Evolutionary conservation across 164 flowering plant genomes (phyloP).

Genomic region (Vitis rotundifolia): DNA sequence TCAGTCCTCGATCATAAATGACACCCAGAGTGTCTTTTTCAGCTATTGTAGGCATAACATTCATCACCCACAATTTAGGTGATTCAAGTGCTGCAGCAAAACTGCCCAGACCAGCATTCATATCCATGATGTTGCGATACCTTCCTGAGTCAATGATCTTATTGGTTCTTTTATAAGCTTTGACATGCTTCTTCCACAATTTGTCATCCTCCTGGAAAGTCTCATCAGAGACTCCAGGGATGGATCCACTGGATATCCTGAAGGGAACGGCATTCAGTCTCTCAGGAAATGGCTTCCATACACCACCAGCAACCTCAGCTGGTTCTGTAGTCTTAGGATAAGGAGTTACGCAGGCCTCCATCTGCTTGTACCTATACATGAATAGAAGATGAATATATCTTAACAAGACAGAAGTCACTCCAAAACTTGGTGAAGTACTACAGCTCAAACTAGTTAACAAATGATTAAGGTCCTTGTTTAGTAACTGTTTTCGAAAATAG

Average conservation of each 20-base stretch:
- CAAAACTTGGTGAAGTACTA: too few relatives aligned
- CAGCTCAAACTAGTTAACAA: too few relatives aligned
- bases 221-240: constrained; percentile 40
- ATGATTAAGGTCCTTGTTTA: too few relatives aligned
- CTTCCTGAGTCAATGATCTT: constrained; percentile 48
- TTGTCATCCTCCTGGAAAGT: constrained; percentile 37
- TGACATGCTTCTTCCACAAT: constrained; percentile 47
- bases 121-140: constrained; percentile 52
- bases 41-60: constrained; percentile 61
- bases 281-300: constrained; percentile 40
- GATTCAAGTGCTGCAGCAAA: constrained; percentile 61
- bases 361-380: constrained; percentile 46
- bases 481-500: too few relatives aligned
- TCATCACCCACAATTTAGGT: constrained; percentile 59
- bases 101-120: constrained; percentile 62
- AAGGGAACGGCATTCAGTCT: constrained; percentile 46
- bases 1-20: constrained; percentile 48
- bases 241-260: constrained; percentile 41
- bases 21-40: constrained; percentile 45
- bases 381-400: background rate
- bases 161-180: constrained; percentile 44
- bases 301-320: constrained; percentile 33
- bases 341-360: constrained; percentile 54
- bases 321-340: constrained; percentile 26
- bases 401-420: background rate